A percentile compares a stretch with the other conserved stretches of the same genome.
phyloP scores from a whole-genome alignment of 23 red algal genomes.

The Pyropia haitanensis region DNA sequence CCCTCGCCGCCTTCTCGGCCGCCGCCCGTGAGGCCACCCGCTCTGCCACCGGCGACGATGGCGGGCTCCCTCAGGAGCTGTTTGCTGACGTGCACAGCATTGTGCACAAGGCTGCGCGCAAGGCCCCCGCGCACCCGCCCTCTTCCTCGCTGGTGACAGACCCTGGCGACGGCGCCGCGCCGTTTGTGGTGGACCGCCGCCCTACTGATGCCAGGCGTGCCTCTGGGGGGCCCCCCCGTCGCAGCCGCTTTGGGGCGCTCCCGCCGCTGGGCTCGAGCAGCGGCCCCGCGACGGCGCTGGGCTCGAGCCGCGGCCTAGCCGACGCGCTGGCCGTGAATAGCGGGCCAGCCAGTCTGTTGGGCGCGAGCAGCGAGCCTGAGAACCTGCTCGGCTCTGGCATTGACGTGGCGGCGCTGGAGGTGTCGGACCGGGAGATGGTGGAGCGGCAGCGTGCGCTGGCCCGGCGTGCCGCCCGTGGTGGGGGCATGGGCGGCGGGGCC shows the following conservation, averaged over 20 bases:
- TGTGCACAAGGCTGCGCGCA: constrained; percentile 16
- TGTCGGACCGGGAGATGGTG: constrained; percentile 20
- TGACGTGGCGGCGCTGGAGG: constrained; percentile 3
- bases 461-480: constrained; percentile 16
- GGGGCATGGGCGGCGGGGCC: constrained; percentile 9
- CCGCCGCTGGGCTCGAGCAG: not conserved
- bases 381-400: constrained; percentile 7
- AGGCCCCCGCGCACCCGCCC: not conserved
- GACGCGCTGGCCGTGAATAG: no score
- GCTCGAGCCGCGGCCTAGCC: no score
- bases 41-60: constrained; percentile 3
- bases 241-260: constrained; percentile 1
- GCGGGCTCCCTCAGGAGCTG: constrained; percentile 29
- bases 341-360: no score
- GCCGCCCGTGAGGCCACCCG: constrained; percentile 18
- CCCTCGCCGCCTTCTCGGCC: constrained; percentile 21
- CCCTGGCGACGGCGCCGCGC: not conserved
- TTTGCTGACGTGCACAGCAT: constrained; percentile 44
- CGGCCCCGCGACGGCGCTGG: not conserved
- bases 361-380: constrained; percentile 7
- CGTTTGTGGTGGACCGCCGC: not conserved
- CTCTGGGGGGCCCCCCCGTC: not conserved
- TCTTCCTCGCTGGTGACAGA: not conserved
- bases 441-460: constrained; percentile 17
- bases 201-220: not conserved